Percentiles rank a stretch among this genome's conserved stretches.
These are phyloP conservation scores for Pythium oligandrum DNA, from an alignment of 352 stramenopile species.

Conservation along the genomic window DNA sequence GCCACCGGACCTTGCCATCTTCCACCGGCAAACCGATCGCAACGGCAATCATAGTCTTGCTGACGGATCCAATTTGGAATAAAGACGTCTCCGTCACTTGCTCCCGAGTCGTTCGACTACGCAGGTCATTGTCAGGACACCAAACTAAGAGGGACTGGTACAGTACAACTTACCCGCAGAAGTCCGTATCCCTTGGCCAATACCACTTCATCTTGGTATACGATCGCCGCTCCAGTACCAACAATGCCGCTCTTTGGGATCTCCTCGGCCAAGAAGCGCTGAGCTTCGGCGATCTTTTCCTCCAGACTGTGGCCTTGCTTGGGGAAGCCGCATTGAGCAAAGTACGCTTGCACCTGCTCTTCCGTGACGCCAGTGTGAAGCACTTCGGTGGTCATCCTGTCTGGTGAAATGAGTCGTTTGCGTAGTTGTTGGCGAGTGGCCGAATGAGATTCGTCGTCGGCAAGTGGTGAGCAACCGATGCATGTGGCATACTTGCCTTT, in stretches of 20 bases:
- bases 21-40: conserved; percentile 30
- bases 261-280: conserved; percentile 39
- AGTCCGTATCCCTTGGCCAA: conserved; percentile 14
- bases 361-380: background rate
- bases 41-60: conserved; percentile 54
- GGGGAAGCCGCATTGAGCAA: conserved; percentile 18
- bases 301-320: conserved; percentile 24
- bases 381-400: no score
- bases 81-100: conserved; percentile 32
- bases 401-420: no score
- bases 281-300: conserved; percentile 37
- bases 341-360: conserved; percentile 1
- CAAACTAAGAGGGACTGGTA: background rate
- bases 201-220: conserved; percentile 43
- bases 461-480: no score
- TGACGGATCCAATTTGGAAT: conserved; percentile 66
- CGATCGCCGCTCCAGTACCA: conserved; percentile 39
- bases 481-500: no score
- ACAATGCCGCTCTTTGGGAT: conserved; percentile 32
- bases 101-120: conserved; percentile 25
- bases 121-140: background rate
- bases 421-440: no score
- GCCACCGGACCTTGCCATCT: conserved; percentile 44
- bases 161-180: conserved; percentile 1
- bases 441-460: no score